phyloP scores from a whole-genome alignment of 305 asterid species.

The Fraxinus dipetala region DNA sequence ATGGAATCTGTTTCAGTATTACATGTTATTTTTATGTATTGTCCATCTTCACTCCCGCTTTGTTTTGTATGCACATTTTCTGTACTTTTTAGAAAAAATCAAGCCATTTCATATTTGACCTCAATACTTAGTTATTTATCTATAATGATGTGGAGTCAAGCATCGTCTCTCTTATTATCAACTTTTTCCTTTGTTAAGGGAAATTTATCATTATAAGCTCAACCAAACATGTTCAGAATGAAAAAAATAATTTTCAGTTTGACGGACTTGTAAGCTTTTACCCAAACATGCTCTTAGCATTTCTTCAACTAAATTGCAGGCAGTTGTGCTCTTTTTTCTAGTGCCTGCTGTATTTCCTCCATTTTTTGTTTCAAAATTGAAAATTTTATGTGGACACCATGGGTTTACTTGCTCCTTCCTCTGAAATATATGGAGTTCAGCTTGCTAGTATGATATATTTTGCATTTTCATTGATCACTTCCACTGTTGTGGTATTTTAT shows the following conservation, averaged over 20 bases:
- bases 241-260: not conserved
- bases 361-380: not conserved
- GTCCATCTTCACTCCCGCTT: not conserved
- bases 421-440: not conserved
- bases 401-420: not conserved
- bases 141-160: not conserved
- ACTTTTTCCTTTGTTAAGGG: not conserved
- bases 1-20: not conserved
- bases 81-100: not conserved
- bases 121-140: not conserved
- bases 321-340: not conserved
- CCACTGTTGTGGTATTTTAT: not conserved
- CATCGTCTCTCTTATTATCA: not conserved
- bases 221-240: not conserved
- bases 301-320: not conserved
- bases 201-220: not conserved
- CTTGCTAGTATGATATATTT: not conserved
- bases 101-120: not conserved
- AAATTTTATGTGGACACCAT: not conserved
- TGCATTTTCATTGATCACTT: not conserved
- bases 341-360: not conserved
- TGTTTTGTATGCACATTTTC: not conserved
- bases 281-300: not conserved
- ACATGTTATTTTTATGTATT: slow-evolving; percentile 2
- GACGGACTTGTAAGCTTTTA: not conserved